Base-by-base conservation (phyloP, 208 protist species). In the Acanthamoeba royreba region DNA sequence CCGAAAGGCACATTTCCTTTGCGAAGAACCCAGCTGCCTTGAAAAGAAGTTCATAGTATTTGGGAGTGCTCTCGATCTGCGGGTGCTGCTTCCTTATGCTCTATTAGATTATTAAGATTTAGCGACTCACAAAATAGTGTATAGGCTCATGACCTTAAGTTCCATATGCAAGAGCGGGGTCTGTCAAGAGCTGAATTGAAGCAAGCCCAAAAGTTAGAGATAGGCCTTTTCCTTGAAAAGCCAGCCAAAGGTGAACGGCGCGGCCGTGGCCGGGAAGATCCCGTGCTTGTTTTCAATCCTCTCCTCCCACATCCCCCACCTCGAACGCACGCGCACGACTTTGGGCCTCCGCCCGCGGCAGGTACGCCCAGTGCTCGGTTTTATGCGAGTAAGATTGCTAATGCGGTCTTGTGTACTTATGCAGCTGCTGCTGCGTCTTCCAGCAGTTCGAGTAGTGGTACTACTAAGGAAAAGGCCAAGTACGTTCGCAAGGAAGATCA, bases 31-130 rank as follows among this genome's bases (percentile, higher is more conserved):
- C 28, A 17, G 4, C 4, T 92, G 85, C 40, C 45, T 92, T 1
- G 85, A 92, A 38, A 61, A 92, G 53, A 92, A 92, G 61, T 92
- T 92, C 85, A 47, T 92, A 9, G 85, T 92, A 7, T 92, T 92
- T 28, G 42, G 61, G 13, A 92, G n/a, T 42, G 85, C 52, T 8
- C n/a, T 92, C 7, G 85, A 92, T 22, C 43, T 86, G 42, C 19
- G 46, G 46, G 77, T 86, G n/a, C 69, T 15, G 3, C 28, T n/a
- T 4, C 40, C 25, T 81, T 8, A 46, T 81, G 3, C 38, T 81
- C 7, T 42, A 81, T 8, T 47, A 46, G 3, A 11, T 81, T 38
- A n/a, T n/a, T n/a, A n/a, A n/a, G n/a, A n/a, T n/a, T n/a, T n/a
- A n/a, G n/a, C n/a, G n/a, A n/a, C n/a, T n/a, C n/a, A n/a, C n/a